Evolutionary conservation across 2,329 filamentous ascomycete species (phyloP).

Genomic region (Ophiostoma sp.): DNA sequence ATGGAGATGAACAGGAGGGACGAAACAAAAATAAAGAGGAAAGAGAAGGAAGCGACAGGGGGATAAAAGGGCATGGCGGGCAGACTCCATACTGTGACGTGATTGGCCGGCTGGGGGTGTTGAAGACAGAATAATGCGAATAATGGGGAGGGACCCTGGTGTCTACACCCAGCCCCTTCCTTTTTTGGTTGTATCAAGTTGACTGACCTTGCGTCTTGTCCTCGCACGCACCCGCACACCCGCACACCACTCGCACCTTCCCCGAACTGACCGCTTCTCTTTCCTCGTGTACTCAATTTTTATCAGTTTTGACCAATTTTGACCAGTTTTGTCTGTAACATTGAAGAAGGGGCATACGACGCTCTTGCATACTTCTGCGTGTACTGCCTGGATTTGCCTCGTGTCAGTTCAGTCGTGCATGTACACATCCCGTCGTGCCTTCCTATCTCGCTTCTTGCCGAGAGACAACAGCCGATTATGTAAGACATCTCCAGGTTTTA

Average conservation of each 20-base stretch:
- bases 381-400: background rate
- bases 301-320: background rate
- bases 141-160: background rate
- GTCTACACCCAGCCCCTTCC: slow-evolving; percentile 10
- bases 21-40: background rate
- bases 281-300: background rate
- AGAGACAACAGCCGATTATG: background rate
- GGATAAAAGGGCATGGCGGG: slow-evolving; percentile 11
- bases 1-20: slow-evolving; percentile 5
- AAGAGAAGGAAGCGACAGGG: slow-evolving; percentile 6
- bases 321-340: background rate
- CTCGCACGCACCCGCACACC: background rate
- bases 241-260: background rate
- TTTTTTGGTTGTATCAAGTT: slow-evolving; percentile 14
- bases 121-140: background rate
- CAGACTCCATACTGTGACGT: background rate
- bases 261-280: background rate
- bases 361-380: slow-evolving; percentile 12
- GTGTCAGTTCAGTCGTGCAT: background rate
- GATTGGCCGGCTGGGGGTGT: slow-evolving; percentile 14
- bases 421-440: background rate
- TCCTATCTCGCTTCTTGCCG: slow-evolving; percentile 3
- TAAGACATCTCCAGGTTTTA: background rate
- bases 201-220: background rate
- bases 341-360: slow-evolving; percentile 9